Percentiles rank a stretch among this genome's conserved stretches.
Evolutionary conservation across 345 rosid genomes (phyloP).

Genomic region (Eucalyptus marginata): DNA sequence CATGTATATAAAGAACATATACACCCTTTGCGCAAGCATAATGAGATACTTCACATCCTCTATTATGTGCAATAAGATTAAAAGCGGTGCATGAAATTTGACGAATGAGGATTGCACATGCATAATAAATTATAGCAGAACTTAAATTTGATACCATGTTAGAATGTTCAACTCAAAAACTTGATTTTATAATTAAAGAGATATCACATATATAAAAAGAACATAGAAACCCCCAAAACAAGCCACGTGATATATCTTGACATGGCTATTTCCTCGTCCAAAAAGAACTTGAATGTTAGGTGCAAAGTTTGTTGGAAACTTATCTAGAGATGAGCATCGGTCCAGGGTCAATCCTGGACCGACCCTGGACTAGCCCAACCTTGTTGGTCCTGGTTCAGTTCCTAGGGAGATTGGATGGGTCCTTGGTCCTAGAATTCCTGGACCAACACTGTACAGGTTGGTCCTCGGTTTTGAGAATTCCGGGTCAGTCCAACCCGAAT

Average conservation of each 20-base stretch:
- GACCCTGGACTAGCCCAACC: too few relatives aligned
- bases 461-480: too few relatives aligned
- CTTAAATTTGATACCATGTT: background rate
- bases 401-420: too few relatives aligned
- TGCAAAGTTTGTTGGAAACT: background rate
- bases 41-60: background rate
- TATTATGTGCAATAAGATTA: background rate
- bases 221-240: background rate
- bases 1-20: background rate
- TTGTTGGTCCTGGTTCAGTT: too few relatives aligned
- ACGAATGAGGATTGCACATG: background rate
- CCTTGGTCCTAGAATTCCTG: too few relatives aligned
- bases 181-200: background rate
- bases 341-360: too few relatives aligned
- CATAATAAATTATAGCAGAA: background rate
- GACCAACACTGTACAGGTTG: too few relatives aligned
- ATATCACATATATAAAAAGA: background rate
- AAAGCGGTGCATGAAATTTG: fast-evolving
- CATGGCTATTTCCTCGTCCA: background rate
- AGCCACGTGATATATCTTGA: background rate
- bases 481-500: too few relatives aligned
- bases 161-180: background rate
- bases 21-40: too few relatives aligned
- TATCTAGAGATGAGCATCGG: background rate
- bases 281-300: background rate